A percentile compares a stretch with the other conserved stretches of the same genome.
These are phyloP conservation scores for Odontarrhena argentea DNA, from an alignment of 345 rosid genomes.

Conservation along the genomic window DNA sequence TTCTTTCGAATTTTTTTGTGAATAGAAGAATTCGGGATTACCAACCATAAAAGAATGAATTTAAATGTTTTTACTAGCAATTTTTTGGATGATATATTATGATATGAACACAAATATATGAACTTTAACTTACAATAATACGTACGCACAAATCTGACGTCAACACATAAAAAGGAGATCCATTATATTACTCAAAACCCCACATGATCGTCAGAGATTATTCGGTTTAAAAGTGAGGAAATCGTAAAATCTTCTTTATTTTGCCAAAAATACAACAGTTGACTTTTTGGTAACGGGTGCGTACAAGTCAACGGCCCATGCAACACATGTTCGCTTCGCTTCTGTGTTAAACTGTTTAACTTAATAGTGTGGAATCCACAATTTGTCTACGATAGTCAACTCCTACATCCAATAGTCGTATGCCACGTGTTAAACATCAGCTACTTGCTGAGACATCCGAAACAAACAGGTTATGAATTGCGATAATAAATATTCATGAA, in stretches of 20 bases:
- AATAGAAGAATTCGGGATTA: too few relatives aligned
- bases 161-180: constrained; percentile 5
- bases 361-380: constrained; percentile 37
- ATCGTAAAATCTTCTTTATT: background rate
- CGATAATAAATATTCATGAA: background rate
- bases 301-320: constrained; percentile 32
- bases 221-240: constrained; percentile 10
- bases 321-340: constrained; percentile 39
- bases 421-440: constrained; percentile 6
- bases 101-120: too few relatives aligned
- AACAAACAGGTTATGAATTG: constrained; percentile 15
- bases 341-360: constrained; percentile 38
- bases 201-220: constrained; percentile 23
- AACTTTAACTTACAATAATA: background rate
- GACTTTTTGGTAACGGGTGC: constrained; percentile 33
- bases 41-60: too few relatives aligned
- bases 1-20: too few relatives aligned
- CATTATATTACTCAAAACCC: constrained; percentile 6
- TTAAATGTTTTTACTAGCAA: too few relatives aligned
- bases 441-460: constrained; percentile 10
- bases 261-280: constrained; percentile 3
- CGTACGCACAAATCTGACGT: constrained; percentile 18
- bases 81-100: too few relatives aligned
- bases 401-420: constrained; percentile 16
- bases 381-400: constrained; percentile 36